Evolutionary conservation across 2,329 filamentous ascomycete species (phyloP).

Genomic region (Epicoccum nigrum): DNA sequence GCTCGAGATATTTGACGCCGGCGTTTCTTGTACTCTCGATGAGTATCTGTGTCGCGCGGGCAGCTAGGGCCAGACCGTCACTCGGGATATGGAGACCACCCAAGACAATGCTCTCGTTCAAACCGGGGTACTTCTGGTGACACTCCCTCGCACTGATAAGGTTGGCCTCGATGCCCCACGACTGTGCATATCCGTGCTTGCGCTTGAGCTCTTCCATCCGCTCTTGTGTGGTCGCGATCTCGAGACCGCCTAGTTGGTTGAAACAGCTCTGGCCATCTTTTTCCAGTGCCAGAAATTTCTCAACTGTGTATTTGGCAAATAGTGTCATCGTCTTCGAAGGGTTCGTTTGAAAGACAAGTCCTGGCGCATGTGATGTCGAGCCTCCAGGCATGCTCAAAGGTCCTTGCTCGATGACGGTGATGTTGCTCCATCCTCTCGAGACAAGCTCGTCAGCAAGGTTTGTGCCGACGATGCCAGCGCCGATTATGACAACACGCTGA

Average conservation of each 20-base stretch:
- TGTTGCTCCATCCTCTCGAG: constrained; percentile 65
- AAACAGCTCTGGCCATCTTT: constrained; percentile 57
- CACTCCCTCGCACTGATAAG: constrained; percentile 62
- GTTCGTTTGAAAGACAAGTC: constrained; percentile 69
- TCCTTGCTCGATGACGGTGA: constrained; percentile 70
- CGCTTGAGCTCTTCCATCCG: constrained; percentile 67
- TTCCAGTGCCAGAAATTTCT: constrained; percentile 63
- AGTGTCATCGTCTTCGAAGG: constrained; percentile 63
- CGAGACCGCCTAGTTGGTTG: constrained; percentile 68
- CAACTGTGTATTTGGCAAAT: constrained; percentile 66
- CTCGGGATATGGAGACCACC: constrained; percentile 66
- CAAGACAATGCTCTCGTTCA: constrained; percentile 61
- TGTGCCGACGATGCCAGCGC: constrained; percentile 68
- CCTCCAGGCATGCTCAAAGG: constrained; percentile 67
- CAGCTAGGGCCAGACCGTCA: constrained; percentile 66
- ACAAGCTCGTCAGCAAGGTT: constrained; percentile 70
- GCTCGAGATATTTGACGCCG: constrained; percentile 64
- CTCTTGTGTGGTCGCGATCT: constrained; percentile 66
- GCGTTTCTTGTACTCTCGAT: constrained; percentile 63
- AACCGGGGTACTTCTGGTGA: constrained; percentile 58
- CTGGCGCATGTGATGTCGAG: constrained; percentile 69
- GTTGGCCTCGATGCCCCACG: constrained; percentile 65
- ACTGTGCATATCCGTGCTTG: constrained; percentile 65
- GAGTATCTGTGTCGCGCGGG: constrained; percentile 65
- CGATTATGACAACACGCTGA: constrained; percentile 54